Percentiles rank a stretch among this genome's conserved stretches.
These are phyloP conservation scores for Linum trigynum DNA, from an alignment of 345 rosid species.

Conservation along the genomic window DNA sequence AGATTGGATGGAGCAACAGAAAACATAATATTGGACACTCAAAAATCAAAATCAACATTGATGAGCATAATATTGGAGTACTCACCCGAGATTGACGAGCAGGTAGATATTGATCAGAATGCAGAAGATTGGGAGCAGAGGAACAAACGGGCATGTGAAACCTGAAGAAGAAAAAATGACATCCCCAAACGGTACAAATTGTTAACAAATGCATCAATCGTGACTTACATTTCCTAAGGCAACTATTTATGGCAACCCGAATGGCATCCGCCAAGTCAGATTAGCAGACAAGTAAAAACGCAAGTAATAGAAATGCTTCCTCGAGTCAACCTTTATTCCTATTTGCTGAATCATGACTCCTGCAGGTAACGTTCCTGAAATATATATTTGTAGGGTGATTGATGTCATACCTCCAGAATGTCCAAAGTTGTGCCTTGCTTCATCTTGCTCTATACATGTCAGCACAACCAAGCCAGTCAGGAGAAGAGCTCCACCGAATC, in stretches of 20 bases:
- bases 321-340: too few relatives aligned
- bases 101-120: slow-evolving; percentile 86
- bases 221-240: background rate
- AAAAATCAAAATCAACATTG: too few relatives aligned
- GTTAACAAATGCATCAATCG: background rate
- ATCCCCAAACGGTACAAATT: background rate
- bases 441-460: slow-evolving; percentile 71
- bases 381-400: background rate
- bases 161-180: slow-evolving; percentile 36
- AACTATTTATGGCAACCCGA: background rate
- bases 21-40: too few relatives aligned
- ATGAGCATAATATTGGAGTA: background rate
- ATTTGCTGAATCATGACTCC: background rate
- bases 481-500: slow-evolving; percentile 69
- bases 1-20: background rate
- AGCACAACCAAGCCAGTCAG: slow-evolving; percentile 60
- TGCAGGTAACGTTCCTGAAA: background rate
- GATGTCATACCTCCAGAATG: slow-evolving; percentile 69
- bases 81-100: slow-evolving; percentile 88
- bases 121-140: slow-evolving; percentile 71
- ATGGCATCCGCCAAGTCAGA: too few relatives aligned
- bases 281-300: background rate
- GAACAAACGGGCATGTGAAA: slow-evolving; percentile 87
- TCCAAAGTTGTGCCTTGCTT: slow-evolving; percentile 79
- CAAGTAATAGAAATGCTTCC: too few relatives aligned